Base-by-base conservation (phyloP, 2,329 filamentous ascomycete species). In the Fusarium equiseti region DNA sequence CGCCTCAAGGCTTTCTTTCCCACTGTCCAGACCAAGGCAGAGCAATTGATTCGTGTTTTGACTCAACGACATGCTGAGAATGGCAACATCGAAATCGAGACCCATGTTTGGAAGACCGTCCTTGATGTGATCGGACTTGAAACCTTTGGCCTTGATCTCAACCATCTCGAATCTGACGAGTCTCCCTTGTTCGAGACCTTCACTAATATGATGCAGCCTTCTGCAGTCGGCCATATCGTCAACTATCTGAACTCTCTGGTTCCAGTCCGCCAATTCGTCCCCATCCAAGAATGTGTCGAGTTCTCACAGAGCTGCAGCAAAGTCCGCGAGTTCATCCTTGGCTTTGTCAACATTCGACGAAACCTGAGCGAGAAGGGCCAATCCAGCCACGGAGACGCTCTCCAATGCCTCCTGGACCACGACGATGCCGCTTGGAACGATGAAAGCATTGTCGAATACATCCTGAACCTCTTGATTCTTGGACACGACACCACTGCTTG, bases 401-500 rank as follows among this genome's bases (percentile, higher is more conserved):
- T 81, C 2, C 77, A 79, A 20, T 79, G 78, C 48, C 75, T 83
- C 72, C 68, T 83, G 13, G 73, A 80, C 51, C 75, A 80, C 16
- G 60, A 52, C 10, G 72, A 63, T 27, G 42, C 62, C 8, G 66
- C 61, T 46, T 72, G 69, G 52, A 73, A 77, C n/a, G 69, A 75
- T 13, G 76, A 60, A 15, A 50, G 76, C 9, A 72, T 81, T 16
- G 68, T 77, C 16, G 76, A 78, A 70, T 75, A 76, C 26, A 66
- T 83, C 26, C 77, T 85, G 73, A 84, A 83, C 10, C 81, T 84
- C 66, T 73, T 84, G 35, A 78, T 81, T 2, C 80, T 83, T 16
- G 83, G 75, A 45, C 82, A 85, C 59, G 83, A 85, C 58, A 85
- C 83, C 0, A 84, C 83, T 1, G 82, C 83, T 6, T 79, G 78